Evolutionary conservation across 2,329 filamentous ascomycete genomes (phyloP).

Genomic region (Penicillium sp.): DNA sequence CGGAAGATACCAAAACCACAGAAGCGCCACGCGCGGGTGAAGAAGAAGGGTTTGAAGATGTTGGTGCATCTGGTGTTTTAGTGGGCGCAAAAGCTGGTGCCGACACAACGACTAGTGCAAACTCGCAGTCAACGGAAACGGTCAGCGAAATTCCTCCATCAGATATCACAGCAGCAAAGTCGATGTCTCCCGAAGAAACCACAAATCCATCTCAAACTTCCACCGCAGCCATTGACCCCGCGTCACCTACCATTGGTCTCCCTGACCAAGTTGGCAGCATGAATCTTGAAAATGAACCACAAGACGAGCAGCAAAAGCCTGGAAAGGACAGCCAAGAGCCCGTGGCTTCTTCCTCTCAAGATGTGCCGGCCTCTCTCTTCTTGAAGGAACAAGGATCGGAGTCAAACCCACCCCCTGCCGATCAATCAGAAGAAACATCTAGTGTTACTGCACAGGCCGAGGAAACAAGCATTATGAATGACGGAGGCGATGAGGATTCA

Average conservation of each 20-base stretch:
- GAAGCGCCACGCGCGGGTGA: slow-evolving; percentile 80
- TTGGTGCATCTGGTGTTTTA: slow-evolving; percentile 66
- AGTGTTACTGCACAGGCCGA: slow-evolving; percentile 13
- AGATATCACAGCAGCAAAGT: background rate
- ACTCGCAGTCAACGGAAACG: background rate
- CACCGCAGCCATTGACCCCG: slow-evolving; percentile 33
- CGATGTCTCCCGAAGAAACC: background rate
- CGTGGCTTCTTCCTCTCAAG: slow-evolving; percentile 60
- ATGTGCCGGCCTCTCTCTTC: slow-evolving; percentile 67
- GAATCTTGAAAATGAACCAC: slow-evolving; percentile 48
- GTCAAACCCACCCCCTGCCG: slow-evolving; percentile 17
- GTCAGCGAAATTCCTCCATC: background rate
- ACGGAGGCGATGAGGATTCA: slow-evolving; percentile 21
- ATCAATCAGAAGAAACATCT: slow-evolving; percentile 18
- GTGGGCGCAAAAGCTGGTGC: slow-evolving; percentile 66
- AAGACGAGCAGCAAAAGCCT: slow-evolving; percentile 7
- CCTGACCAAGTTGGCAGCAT: slow-evolving; percentile 57
- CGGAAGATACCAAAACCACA: slow-evolving; percentile 66
- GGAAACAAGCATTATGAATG: slow-evolving; percentile 22
- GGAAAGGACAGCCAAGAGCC: slow-evolving; percentile 12
- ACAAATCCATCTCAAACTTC: slow-evolving; percentile 20
- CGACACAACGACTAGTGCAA: slow-evolving; percentile 45
- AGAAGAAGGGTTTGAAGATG: slow-evolving; percentile 92
- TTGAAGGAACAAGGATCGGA: slow-evolving; percentile 36
- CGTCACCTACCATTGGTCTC: slow-evolving; percentile 54